Percentiles rank a stretch among this genome's conserved stretches.
Evolutionary conservation across 352 stramenopile genomes (phyloP).

Genomic region (Phytophthora macrochlamydospora): DNA sequence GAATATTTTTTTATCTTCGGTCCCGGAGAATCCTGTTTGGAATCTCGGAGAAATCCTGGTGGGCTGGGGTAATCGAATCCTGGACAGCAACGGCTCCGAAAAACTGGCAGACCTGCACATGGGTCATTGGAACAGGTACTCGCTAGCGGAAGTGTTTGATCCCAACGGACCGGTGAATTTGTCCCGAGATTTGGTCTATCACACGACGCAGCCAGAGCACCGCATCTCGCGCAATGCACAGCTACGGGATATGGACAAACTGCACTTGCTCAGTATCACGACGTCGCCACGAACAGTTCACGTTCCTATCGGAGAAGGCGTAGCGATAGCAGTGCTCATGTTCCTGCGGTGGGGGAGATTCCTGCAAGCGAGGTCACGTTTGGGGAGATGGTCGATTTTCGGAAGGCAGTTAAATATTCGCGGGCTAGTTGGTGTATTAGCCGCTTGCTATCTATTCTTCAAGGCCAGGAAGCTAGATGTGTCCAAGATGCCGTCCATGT

Average conservation of each 20-base stretch:
- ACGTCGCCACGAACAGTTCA: conserved; percentile 58
- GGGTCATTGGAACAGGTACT: conserved; percentile 54
- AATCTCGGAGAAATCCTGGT: too few species aligned
- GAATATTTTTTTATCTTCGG: too few species aligned
- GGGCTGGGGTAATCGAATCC: too few species aligned
- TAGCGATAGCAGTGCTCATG: conserved; percentile 18
- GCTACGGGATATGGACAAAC: conserved; percentile 63
- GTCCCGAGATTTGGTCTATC: conserved; percentile 52
- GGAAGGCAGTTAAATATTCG: conserved; percentile 13
- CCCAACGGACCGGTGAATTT: conserved; percentile 38
- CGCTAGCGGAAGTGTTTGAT: conserved; percentile 39
- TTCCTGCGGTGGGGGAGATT: conserved; percentile 30
- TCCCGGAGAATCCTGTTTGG: too few species aligned
- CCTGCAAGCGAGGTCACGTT: not conserved
- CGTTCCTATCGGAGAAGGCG: conserved; percentile 37
- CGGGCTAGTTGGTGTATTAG: conserved; percentile 15
- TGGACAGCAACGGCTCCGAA: too few species aligned
- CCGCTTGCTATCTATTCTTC: conserved; percentile 34
- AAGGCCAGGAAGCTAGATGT: conserved; percentile 61
- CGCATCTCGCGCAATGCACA: conserved; percentile 55
- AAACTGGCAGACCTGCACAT: conserved; percentile 59
- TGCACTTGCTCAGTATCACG: conserved; percentile 74
- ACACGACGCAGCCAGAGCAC: conserved; percentile 49
- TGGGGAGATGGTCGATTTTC: conserved; percentile 18
- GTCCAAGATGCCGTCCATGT: conserved; percentile 67